Evolutionary conservation across 352 stramenopile genomes (phyloP).

Genomic region (Globisporangium viniferum): DNA sequence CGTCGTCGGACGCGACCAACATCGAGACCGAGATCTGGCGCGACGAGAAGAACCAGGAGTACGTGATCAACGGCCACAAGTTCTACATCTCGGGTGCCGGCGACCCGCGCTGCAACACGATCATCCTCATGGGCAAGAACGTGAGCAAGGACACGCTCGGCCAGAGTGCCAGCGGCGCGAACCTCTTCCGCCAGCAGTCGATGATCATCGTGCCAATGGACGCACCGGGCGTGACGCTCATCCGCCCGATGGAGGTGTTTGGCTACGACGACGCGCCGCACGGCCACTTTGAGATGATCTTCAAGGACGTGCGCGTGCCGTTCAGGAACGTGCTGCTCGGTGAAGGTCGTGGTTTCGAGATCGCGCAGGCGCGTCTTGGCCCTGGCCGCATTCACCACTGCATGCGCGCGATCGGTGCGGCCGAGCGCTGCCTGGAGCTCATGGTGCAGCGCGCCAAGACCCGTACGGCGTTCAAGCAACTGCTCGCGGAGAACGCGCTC

Average conservation of each 20-base stretch:
- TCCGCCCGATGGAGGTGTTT: conserved; percentile 91
- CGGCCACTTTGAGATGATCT: conserved; percentile 94
- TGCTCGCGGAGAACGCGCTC: conserved; percentile 85
- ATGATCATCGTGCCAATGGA: conserved; percentile 93
- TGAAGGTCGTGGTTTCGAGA: conserved; percentile 88
- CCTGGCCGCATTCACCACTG: conserved; percentile 97
- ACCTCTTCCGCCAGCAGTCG: conserved; percentile 72
- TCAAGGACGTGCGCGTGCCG: conserved; percentile 92
- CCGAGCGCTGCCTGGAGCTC: conserved; percentile 83
- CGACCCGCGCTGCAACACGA: conserved; percentile 93
- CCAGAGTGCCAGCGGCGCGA: conserved; percentile 10
- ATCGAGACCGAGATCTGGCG: conserved; percentile 84
- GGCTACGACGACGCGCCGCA: conserved; percentile 97
- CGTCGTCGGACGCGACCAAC: conserved; percentile 96
- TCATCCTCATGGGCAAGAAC: conserved; percentile 83
- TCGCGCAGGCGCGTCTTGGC: conserved; percentile 90
- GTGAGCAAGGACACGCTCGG: conserved; percentile 21
- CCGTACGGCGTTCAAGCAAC: conserved; percentile 92
- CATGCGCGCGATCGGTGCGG: conserved; percentile 93
- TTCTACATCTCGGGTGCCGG: conserved; percentile 96
- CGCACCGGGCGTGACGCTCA: conserved; percentile 88
- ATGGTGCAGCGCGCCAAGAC: conserved; percentile 90
- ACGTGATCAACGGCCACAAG: conserved; percentile 94
- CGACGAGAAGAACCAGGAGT: conserved; percentile 71
- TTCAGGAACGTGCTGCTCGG: conserved; percentile 82